phyloP scores from a whole-genome alignment of 257 asterid genomes.

The Petunia axillaris region DNA sequence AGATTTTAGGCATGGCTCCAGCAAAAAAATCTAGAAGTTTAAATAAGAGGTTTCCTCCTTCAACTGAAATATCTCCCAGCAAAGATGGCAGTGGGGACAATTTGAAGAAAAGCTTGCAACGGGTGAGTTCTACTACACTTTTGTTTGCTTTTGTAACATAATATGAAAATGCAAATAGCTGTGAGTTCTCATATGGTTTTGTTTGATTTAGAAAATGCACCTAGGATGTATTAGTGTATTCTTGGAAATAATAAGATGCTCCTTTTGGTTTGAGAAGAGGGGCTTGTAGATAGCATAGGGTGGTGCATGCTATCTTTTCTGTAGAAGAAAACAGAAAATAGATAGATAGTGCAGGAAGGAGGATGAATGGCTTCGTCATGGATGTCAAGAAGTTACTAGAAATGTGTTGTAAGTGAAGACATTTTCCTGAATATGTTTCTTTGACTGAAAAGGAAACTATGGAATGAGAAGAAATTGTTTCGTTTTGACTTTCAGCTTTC shows the following conservation, averaged over 20 bases:
- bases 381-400: no score
- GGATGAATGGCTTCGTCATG: no score
- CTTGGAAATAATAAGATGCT: background rate
- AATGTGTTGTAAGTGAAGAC: no score
- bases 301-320: background rate
- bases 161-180: background rate
- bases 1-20: slow-evolving; percentile 62
- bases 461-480: no score
- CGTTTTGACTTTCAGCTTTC: no score
- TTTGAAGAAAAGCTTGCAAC: slow-evolving; percentile 51
- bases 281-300: background rate
- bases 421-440: no score
- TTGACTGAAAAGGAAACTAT: no score
- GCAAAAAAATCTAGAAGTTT: slow-evolving; percentile 64
- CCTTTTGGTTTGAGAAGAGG: background rate
- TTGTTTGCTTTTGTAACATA: slow-evolving; percentile 25
- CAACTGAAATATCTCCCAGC: slow-evolving; percentile 59
- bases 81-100: slow-evolving; percentile 55
- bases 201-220: slow-evolving; percentile 7
- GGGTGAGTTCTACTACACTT: slow-evolving; percentile 54
- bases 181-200: background rate
- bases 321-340: background rate
- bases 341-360: no score
- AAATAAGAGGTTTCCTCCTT: slow-evolving; percentile 54
- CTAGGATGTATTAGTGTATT: background rate